phyloP scores from a whole-genome alignment of 805 yeast species.

The Teunomyces barrocoloradensis region DNA sequence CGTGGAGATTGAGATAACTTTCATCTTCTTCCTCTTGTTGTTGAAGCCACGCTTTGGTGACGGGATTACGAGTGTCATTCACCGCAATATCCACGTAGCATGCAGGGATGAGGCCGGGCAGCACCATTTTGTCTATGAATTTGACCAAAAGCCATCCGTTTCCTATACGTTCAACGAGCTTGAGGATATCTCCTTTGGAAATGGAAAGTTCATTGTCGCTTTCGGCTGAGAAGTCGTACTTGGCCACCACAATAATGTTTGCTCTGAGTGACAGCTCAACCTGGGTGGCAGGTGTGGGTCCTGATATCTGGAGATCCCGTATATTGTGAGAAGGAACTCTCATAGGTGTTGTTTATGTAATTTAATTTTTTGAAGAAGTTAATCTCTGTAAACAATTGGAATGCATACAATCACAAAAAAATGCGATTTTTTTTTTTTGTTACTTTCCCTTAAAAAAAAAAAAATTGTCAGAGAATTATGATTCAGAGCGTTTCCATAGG shows the following conservation, averaged over 20 bases:
- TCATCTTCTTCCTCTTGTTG: slow-evolving; percentile 6
- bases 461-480: not conserved
- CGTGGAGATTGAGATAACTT: slow-evolving; percentile 26
- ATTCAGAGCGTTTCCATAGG: not conserved
- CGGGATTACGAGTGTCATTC: slow-evolving; percentile 37
- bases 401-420: not conserved
- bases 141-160: slow-evolving; percentile 59
- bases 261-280: slow-evolving; percentile 17
- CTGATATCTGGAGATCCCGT: slow-evolving; percentile 15
- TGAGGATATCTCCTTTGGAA: slow-evolving; percentile 51
- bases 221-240: slow-evolving; percentile 45
- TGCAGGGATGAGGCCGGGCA: slow-evolving; percentile 53
- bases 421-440: too few relatives aligned
- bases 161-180: slow-evolving; percentile 44
- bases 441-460: not conserved
- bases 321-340: slow-evolving; percentile 6
- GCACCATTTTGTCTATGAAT: slow-evolving; percentile 45
- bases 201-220: slow-evolving; percentile 43
- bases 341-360: slow-evolving; percentile 2
- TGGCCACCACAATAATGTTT: slow-evolving; percentile 45
- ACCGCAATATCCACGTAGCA: slow-evolving; percentile 47
- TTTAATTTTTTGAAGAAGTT: not conserved
- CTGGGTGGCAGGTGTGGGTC: slow-evolving; percentile 15
- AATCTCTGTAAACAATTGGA: not conserved
- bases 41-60: slow-evolving; percentile 34